Conservation (phyloP, 2,329 filamentous ascomycete genomes). For the Ploettnerulaceae sp. region DNA sequence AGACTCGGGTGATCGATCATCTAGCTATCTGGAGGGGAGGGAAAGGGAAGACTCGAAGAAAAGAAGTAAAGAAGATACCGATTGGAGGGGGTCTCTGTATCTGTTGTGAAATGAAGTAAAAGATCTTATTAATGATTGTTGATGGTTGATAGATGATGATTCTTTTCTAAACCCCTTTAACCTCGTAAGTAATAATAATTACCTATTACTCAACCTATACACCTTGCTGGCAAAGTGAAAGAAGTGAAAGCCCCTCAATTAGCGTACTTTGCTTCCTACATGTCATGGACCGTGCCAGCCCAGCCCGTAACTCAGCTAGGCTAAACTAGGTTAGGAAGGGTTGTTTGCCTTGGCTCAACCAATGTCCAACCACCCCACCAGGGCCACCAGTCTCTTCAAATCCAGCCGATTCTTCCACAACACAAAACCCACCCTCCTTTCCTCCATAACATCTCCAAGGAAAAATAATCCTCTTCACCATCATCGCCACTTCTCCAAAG, state of each 20-base stretch:
- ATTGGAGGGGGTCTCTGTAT: not conserved
- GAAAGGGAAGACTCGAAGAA: not conserved
- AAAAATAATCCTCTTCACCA: not conserved
- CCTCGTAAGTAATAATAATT: too few species aligned
- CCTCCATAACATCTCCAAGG: constrained; percentile 12
- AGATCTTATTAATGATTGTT: too few species aligned
- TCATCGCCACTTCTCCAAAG: not conserved
- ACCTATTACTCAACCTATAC: too few species aligned
- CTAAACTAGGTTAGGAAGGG: too few species aligned
- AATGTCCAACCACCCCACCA: constrained; percentile 16
- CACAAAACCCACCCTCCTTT: not conserved
- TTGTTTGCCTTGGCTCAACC: constrained; percentile 9
- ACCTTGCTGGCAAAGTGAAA: too few species aligned
- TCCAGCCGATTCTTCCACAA: not conserved
- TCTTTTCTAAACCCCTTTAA: too few species aligned
- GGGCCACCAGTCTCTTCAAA: constrained; percentile 11
- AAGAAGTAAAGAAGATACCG: constrained; percentile 6
- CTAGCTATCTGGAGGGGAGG: constrained; percentile 21
- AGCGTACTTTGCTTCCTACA: constrained; percentile 2
- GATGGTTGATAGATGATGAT: too few species aligned
- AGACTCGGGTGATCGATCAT: constrained; percentile 13
- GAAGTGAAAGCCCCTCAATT: constrained; percentile 8
- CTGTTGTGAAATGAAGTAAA: too few species aligned
- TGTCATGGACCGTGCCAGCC: constrained; percentile 9
- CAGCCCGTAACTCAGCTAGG: not conserved